Base-by-base conservation (phyloP, 257 asterid genomes). In the Solanum chiquidenum region DNA sequence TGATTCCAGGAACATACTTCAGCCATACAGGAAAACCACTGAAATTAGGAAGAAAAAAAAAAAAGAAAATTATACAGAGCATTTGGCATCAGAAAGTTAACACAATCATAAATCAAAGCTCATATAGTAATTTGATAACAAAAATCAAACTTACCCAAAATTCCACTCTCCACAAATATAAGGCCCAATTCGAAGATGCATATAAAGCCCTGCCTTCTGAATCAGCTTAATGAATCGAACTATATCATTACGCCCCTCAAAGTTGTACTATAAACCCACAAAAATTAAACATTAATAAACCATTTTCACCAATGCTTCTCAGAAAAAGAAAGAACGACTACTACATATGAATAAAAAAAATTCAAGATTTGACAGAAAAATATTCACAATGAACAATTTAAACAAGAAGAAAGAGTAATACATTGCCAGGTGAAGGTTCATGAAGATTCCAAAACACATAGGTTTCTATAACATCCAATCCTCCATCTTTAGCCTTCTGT, bases 1-100 rank as follows among this genome's bases (percentile, higher is more conserved):
- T 88, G 82, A 95, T 95, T 87, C 98, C 98, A 3, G 98, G 98
- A 68, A 95, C 98, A 92, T 93, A 97, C 94, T 97, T 97, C 92
- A 97, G 89, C 99, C 99, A 97, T 87, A 95, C 98, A 12, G 99
- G 99, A 88, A 97, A 95, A 1, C 99, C 99, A 87, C 99, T 97
- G 97, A 40, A 91, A 90, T 83, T 79, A 74, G 83, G 87, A 64
- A 42, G 18, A 34, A 52, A 88, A 12, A 55, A 85, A 52, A 34
- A 34, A 5, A 68, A 16, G 9, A 23, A 2, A 23, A 2, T 79
- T 77, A 77, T 77, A 44, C 42, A 80, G 68, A 80, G 68, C 10
- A 14, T 29, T 29, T 76, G 42, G 52, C 31, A 75, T 66, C 35
- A 64, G 25, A 68, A 42, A 55, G 12, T 11, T 86, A 73, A 72